Conservation (phyloP, 2,329 filamentous ascomycete genomes). For the Neofusicoccum cordaticola region DNA sequence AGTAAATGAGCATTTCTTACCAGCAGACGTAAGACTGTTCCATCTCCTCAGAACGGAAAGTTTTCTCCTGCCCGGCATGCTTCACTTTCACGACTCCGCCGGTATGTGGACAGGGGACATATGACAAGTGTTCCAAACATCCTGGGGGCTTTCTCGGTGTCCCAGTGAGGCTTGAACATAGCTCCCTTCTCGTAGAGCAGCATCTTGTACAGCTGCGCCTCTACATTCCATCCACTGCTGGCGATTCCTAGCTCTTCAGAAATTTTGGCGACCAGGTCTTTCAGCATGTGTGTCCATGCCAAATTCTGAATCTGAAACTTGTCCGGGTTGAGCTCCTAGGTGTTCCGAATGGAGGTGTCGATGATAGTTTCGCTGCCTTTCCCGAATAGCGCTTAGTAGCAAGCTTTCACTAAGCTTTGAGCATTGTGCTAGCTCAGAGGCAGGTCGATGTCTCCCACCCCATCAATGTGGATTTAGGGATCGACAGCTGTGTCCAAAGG, state of each 20-base stretch:
- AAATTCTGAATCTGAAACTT: constrained; percentile 26
- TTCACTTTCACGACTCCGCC: constrained; percentile 47
- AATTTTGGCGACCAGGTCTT: constrained; percentile 18
- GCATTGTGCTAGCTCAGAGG: constrained; percentile 15
- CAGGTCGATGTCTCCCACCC: background rate
- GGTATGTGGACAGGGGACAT: constrained; percentile 46
- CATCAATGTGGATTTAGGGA: background rate
- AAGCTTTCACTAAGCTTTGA: constrained; percentile 18
- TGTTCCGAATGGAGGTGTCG: constrained; percentile 29
- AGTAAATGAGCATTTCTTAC: background rate
- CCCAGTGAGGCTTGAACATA: constrained; percentile 48
- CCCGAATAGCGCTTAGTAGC: constrained; percentile 29
- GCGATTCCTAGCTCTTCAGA: constrained; percentile 20
- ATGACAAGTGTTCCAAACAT: constrained; percentile 54
- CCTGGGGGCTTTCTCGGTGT: constrained; percentile 47
- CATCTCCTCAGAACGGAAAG: background rate
- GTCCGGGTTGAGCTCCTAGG: constrained; percentile 29
- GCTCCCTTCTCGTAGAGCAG: constrained; percentile 44
- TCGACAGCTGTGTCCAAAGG: background rate
- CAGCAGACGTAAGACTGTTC: background rate
- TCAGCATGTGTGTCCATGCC: constrained; percentile 23
- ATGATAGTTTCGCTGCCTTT: constrained; percentile 30
- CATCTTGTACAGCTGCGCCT: constrained; percentile 23
- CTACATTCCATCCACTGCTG: constrained; percentile 17
- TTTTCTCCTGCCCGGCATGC: constrained; percentile 35